phyloP scores from a whole-genome alignment of 495 filamentous ascomycete species.

The Lasiosphaeria miniovina region DNA sequence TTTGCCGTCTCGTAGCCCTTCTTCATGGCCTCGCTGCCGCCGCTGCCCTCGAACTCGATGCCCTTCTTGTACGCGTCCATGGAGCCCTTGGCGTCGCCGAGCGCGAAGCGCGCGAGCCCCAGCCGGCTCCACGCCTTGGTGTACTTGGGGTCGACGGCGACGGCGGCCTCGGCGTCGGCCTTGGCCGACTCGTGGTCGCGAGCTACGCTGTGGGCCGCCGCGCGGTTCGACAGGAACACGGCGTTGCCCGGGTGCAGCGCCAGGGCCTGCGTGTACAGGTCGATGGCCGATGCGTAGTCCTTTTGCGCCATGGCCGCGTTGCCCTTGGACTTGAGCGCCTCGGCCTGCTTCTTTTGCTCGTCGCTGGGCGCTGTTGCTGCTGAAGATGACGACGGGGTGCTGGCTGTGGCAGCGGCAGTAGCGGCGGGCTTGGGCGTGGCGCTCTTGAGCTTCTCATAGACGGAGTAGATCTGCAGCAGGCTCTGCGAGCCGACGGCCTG shows the following conservation, averaged over 20 bases:
- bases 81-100: constrained; percentile 82
- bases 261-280: constrained; percentile 80
- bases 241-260: constrained; percentile 78
- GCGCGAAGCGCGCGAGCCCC: constrained; percentile 82
- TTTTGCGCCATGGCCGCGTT: constrained; percentile 92
- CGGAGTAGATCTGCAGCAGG: constrained; percentile 84
- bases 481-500: constrained; percentile 80
- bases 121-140: constrained; percentile 94
- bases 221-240: constrained; percentile 96
- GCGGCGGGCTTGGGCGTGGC: constrained; percentile 16
- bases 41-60: constrained; percentile 90
- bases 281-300: constrained; percentile 78
- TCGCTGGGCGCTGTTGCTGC: constrained; percentile 40
- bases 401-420: constrained; percentile 27
- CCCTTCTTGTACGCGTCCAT: constrained; percentile 95
- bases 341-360: constrained; percentile 69
- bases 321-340: constrained; percentile 83
- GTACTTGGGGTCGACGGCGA: constrained; percentile 82
- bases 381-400: constrained; percentile 22
- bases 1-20: constrained; percentile 90
- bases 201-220: constrained; percentile 80
- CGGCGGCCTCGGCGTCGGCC: constrained; percentile 83
- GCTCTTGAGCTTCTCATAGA: constrained; percentile 89
- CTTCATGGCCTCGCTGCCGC: constrained; percentile 85
- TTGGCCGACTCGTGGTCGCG: constrained; percentile 78